Base-by-base conservation (phyloP, 2,329 filamentous ascomycete genomes). In the Aspergillus persii region DNA sequence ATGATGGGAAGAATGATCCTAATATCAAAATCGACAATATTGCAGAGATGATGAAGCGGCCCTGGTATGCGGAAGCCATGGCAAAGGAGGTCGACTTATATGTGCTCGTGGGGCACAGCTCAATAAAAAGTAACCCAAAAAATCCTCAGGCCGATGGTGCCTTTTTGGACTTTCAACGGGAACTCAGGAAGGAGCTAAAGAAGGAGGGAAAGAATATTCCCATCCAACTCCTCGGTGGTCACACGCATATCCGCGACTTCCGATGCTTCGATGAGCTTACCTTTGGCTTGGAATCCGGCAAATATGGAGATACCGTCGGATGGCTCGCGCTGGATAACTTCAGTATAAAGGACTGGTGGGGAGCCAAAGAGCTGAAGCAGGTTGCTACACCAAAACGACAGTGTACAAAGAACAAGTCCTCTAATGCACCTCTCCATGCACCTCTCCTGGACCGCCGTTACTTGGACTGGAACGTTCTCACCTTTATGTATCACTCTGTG, bases 221-320 rank as follows among this genome's bases (percentile, higher is more conserved):
- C 0, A 83, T 89, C 50, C 86, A 89, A 69, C 81, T 85, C 55
- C 86, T 90, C 63, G 87, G 86, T 23, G 86, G 86, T 8, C 86
- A 89, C 72, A 83, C 78, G 39, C 86, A 89, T 68, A 82, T 87
- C 60, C 83, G 87, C 15, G 86, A 90, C 68, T 87, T 88, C 69
- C 80, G 80, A 18, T 83, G 88, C 2, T 87, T 85, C 61, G 87
- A 90, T 67, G 80, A 84, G 57, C 81, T 80, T 65, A 82, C 84
- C 5, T 86, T 86, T 4, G 86, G 81, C 0, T 76, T 89, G 8
- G 86, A 88, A 65, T 84, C 86, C 2, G 86, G 85, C 5, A 80
- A 85, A 54, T 89, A 89, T 72, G 89, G 86, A 68, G 87, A 90
- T 74, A 89, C 86, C 1, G 77, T 89, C 0, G 87, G 87, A 27